phyloP scores from a whole-genome alignment of 805 yeast genomes.

The Candida andamanensis region DNA sequence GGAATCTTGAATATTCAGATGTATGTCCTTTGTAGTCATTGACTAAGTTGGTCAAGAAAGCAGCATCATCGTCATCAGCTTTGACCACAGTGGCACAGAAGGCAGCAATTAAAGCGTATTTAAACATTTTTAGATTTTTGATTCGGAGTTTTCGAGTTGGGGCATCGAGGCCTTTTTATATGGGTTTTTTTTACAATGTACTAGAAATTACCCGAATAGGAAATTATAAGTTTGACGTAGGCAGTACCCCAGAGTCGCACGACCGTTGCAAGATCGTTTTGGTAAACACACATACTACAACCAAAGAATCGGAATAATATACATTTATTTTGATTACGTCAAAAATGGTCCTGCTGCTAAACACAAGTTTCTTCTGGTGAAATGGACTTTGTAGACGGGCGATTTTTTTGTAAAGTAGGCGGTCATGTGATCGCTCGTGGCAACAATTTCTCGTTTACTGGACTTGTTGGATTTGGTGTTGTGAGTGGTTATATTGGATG shows the following conservation, averaged over 20 bases:
- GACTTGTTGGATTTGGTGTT: conserved; percentile 40
- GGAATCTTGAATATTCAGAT: conserved; percentile 21
- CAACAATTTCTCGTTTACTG: conserved; percentile 65
- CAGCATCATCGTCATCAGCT: conserved; percentile 14
- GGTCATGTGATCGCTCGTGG: conserved; percentile 86
- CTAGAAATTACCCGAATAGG: conserved; percentile 5
- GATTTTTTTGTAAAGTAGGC: conserved; percentile 92
- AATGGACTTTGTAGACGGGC: conserved; percentile 88
- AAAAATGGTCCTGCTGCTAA: conserved; percentile 86
- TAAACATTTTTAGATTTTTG: no score
- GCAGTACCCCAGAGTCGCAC: conserved; percentile 5
- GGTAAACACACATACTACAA: neutral
- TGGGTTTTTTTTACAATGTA: no score
- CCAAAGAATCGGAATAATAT: neutral
- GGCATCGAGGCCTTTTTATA: no score
- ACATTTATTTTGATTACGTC: conserved; percentile 13
- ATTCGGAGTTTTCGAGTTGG: no score
- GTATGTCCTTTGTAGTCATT: conserved; percentile 25
- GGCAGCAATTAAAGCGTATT: no score
- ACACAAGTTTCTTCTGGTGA: conserved; percentile 85
- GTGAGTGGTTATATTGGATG: conserved; percentile 9
- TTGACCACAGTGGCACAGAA: no score
- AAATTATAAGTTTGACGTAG: conserved; percentile 1
- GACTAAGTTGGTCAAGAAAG: conserved; percentile 31
- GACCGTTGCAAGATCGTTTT: neutral